Evolutionary conservation across 352 stramenopile species (phyloP), one percentile per base, ranked within the genome.

Genomic region (Phytophthora tentaculata): DNA sequence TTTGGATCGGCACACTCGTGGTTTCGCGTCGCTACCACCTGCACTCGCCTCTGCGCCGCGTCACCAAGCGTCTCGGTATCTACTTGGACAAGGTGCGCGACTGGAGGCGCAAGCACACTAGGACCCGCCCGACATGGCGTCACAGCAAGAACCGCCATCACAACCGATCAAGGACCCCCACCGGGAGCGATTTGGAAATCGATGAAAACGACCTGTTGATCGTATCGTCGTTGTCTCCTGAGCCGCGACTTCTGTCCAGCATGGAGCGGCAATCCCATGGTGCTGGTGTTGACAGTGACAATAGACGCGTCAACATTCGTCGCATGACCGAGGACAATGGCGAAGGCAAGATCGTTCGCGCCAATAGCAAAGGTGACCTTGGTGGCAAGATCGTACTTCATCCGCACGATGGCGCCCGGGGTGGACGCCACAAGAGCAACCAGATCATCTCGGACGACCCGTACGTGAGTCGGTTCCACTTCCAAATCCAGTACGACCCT

Each of bases 401-500:
- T 22, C 86, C 86, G 20, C 76, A 74, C 48, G 79, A 88, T 24
- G 84, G 86, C 8, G 88, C 86, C 7, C 67, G 63, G 8, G 88
- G 88, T 35, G 88, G 88, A 29, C 88, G 88, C 16, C 84, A 94
- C 60, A 71, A 85, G 29, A 91, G 75, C 72, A 96, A 94, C 64
- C 84, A 94, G 59, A 94, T 96, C 67, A 89, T 96, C 55, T 88
- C 90, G 37, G 82, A 96, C 68, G 88, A 96, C 51, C 83, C 83
- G 64, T 92, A 88, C 69, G 88, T 96, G 66, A 94, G 84, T 28
- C 86, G 88, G 5, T 86, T 83, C 51, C 88, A 96, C 52, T 96
- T 96, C 63, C 76, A 82, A 56, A 89, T 96, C 59, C 74, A 79
- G 52, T 96, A 92, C 64, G 85, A 94, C 49, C 64, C 82, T 16